phyloP scores from a whole-genome alignment of 768 basidiomycete genomes.

The Nidula microcarpa region DNA sequence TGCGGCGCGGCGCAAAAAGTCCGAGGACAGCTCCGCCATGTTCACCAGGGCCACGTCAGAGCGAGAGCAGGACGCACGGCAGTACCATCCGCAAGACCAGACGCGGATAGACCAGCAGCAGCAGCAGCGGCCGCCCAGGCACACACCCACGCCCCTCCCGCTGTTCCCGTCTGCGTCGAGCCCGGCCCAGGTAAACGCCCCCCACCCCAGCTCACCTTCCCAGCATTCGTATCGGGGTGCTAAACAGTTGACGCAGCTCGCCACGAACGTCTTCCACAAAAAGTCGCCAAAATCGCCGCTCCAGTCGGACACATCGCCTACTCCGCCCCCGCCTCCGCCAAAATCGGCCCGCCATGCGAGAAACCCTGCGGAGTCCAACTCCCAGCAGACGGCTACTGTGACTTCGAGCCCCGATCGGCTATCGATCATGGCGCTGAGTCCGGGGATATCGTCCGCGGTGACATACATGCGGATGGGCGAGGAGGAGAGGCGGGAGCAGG shows the following conservation, averaged over 20 bases:
- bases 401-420: constrained; percentile 28
- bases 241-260: constrained; percentile 35
- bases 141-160: not conserved
- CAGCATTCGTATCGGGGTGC: constrained; percentile 10
- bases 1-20: constrained; percentile 53
- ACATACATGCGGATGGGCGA: constrained; percentile 45
- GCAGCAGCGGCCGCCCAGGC: not conserved
- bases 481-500: constrained; percentile 16
- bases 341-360: constrained; percentile 20
- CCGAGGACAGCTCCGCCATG: constrained; percentile 38
- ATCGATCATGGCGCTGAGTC: constrained; percentile 55
- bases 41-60: constrained; percentile 11
- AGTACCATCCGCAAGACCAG: constrained; percentile 5
- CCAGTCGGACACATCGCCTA: constrained; percentile 24
- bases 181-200: constrained; percentile 13
- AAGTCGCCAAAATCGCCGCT: constrained; percentile 19
- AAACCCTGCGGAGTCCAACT: constrained; percentile 11
- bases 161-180: constrained; percentile 5
- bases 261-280: constrained; percentile 41
- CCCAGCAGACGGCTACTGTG: constrained; percentile 1
- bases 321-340: constrained; percentile 25
- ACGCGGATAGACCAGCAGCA: constrained; percentile 12
- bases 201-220: not conserved
- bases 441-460: constrained; percentile 56
- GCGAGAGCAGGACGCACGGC: constrained; percentile 2